These are phyloP conservation scores for Sarcomyxa edulis DNA, from an alignment of 768 basidiomycete species.

Conservation along the genomic window DNA sequence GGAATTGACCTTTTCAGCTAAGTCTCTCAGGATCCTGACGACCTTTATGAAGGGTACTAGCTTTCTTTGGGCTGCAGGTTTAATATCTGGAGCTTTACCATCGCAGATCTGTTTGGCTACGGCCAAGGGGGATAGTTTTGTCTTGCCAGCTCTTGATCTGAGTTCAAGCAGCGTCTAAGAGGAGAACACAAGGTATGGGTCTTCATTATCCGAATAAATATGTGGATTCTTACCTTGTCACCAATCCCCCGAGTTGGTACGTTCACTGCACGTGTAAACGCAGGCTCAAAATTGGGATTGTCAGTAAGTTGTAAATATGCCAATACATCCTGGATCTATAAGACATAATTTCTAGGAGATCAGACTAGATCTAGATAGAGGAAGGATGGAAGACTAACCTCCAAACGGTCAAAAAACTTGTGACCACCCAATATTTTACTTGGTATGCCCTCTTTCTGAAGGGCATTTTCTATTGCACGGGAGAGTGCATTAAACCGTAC, in stretches of 20 bases:
- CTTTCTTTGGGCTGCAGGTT: conserved; percentile 62
- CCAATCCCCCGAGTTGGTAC: conserved; percentile 70
- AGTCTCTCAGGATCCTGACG: conserved; percentile 45
- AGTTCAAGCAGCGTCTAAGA: conserved; percentile 59
- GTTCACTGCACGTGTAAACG: conserved; percentile 69
- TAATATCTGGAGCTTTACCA: conserved; percentile 56
- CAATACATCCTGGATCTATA: conserved; percentile 73
- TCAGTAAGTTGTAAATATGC: conserved; percentile 82
- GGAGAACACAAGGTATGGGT: neutral
- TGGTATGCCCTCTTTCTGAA: conserved; percentile 79
- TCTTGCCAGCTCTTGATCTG: conserved; percentile 41
- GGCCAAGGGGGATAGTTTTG: conserved; percentile 49
- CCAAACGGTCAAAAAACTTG: conserved; percentile 82
- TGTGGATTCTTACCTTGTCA: conserved; percentile 50
- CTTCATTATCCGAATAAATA: neutral
- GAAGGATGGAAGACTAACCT: conserved; percentile 34
- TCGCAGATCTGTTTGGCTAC: conserved; percentile 62
- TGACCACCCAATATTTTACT: conserved; percentile 72
- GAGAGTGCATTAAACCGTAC: conserved; percentile 83
- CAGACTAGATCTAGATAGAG: neutral
- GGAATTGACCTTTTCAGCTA: conserved; percentile 47
- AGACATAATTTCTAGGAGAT: neutral
- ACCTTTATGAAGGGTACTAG: conserved; percentile 52
- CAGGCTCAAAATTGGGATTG: conserved; percentile 62
- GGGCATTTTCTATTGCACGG: conserved; percentile 63